phyloP scores from a whole-genome alignment of 2,329 filamentous ascomycete species.

The Alternaria triticina region DNA sequence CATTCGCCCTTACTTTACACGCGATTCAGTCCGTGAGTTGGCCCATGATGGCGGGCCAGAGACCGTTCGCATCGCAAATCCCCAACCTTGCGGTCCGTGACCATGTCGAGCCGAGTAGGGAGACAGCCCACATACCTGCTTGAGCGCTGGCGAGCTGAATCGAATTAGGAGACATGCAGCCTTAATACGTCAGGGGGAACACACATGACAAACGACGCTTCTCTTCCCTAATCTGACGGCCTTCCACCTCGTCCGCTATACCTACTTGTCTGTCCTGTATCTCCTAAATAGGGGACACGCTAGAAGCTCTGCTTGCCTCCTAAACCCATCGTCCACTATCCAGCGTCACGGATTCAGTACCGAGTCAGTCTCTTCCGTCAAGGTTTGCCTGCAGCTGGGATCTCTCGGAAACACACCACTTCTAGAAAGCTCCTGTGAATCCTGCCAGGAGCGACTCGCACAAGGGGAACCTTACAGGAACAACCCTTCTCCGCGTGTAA shows the following conservation, averaged over 20 bases:
- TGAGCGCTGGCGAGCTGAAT: constrained; percentile 2
- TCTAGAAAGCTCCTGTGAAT: constrained; percentile 5
- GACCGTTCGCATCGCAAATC: constrained; percentile 27
- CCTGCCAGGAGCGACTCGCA: background rate
- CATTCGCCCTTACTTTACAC: constrained; percentile 28
- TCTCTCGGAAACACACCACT: constrained; percentile 6
- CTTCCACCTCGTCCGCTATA: constrained; percentile 2
- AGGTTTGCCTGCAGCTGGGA: constrained; percentile 22
- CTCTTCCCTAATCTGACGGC: background rate
- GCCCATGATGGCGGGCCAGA: constrained; percentile 23
- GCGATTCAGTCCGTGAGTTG: constrained; percentile 4
- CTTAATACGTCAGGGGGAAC: constrained; percentile 2
- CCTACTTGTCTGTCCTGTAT: constrained; percentile 5
- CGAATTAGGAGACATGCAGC: constrained; percentile 13
- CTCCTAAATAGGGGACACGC: constrained; percentile 21
- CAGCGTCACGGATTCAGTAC: constrained; percentile 9
- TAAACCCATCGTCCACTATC: constrained; percentile 12
- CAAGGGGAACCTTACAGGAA: background rate
- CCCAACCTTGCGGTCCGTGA: constrained; percentile 11
- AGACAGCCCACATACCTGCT: constrained; percentile 4
- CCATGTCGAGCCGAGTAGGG: constrained; percentile 8
- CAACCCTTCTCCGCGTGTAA: background rate
- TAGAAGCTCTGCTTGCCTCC: constrained; percentile 26
- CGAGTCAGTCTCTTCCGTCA: constrained; percentile 24
- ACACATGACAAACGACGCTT: background rate